Evolutionary conservation across 177 flowering plant species (phyloP).

Genomic region (Vitis hybrid): DNA sequence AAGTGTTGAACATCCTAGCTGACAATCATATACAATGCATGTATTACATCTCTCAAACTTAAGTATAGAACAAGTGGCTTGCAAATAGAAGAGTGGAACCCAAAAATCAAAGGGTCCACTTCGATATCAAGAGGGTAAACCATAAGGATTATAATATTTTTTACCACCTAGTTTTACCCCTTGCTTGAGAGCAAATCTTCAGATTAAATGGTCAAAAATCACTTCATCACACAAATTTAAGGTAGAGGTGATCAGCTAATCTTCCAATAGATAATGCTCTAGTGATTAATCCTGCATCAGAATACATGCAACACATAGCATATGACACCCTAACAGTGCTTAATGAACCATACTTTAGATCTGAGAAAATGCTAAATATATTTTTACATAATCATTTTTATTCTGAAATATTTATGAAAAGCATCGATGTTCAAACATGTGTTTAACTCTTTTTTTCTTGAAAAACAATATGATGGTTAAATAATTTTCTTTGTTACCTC

Average conservation of each 20-base stretch:
- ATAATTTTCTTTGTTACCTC: constrained; percentile 6
- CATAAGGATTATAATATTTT: neutral
- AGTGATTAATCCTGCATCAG: too few relatives aligned
- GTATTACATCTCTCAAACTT: neutral
- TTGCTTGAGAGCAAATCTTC: too few relatives aligned
- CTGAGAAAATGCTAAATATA: neutral
- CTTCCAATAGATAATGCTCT: too few relatives aligned
- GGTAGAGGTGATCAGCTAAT: too few relatives aligned
- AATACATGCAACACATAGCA: neutral
- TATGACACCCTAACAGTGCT: neutral
- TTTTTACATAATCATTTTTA: neutral
- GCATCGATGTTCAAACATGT: neutral
- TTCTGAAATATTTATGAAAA: neutral
- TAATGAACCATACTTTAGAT: neutral
- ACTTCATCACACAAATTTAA: too few relatives aligned
- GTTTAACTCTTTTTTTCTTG: neutral
- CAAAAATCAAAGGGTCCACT: neutral
- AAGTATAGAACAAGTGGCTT: neutral
- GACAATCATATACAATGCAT: neutral
- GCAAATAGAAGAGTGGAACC: neutral
- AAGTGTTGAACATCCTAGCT: too few relatives aligned
- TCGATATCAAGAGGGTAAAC: neutral
- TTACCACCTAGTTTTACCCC: neutral
- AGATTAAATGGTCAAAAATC: too few relatives aligned
- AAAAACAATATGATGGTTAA: neutral